Base-by-base conservation (phyloP, 805 yeast species). In the Starmerella potacharoeniae region DNA sequence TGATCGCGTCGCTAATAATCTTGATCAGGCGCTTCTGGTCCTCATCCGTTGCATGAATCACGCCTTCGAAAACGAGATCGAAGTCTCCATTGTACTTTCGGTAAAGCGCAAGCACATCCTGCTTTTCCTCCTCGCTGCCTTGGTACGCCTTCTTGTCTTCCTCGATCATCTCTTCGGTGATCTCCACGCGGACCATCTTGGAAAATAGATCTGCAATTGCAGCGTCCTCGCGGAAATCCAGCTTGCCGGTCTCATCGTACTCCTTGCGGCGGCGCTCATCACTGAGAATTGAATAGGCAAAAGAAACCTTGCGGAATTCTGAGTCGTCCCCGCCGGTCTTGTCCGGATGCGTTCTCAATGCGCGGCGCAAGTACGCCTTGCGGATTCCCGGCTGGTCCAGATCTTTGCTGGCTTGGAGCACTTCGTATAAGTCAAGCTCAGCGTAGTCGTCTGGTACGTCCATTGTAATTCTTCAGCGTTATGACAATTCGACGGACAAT, bases 271-370 rank as follows among this genome's bases (percentile, higher is more conserved):
- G 76, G 39, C 68, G 66, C 0, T 75, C 71, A 64, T 88, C 93
- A 31, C 79, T 73, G 30, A 88, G 70, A 0, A 88, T 75, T 44
- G 82, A 73, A 66, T 85, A 86, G 22, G 95, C 83, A 63, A 86
- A 82, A 65, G 86, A 90, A 17, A 88, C 75, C 60, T 78, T 70
- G 51, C 87, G 84, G 67, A 89, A 88, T 49, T 64, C 69, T 10
- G 59, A 68, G 39, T 67, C 68, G 47, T 71, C 70, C 63, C 71
- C 73, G 48, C 76, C 67, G 33, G 60, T 48, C 64, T 85, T 84
- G 67, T 85, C 95, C 1, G 95, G 95, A 65, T 85, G 95, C 57
- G 77, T 75, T 49, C 71, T 69, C 34, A 85, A 70, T 59, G 90
- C 85, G 37, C 77, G 64, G 56, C 78, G 79, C 60, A 85, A 77